Conservation (phyloP, 306 rosid genomes). For the Trifolium repens region DNA sequence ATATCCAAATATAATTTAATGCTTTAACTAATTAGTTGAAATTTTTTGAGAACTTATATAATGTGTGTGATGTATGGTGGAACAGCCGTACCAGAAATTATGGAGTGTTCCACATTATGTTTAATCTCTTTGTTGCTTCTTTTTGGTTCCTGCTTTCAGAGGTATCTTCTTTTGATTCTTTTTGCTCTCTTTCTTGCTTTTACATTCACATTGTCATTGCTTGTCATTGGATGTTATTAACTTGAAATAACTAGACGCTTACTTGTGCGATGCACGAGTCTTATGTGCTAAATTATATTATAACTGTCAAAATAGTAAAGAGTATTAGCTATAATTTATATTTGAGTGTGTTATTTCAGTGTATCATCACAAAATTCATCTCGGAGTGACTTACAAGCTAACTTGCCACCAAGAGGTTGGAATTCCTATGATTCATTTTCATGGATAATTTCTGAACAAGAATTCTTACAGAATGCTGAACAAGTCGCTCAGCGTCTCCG, state of each 20-base stretch:
- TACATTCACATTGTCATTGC: neutral
- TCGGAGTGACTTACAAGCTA: constrained; percentile 43
- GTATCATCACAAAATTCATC: constrained; percentile 52
- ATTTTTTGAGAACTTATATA: constrained; percentile 38
- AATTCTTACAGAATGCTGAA: constrained; percentile 69
- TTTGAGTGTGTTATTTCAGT: constrained; percentile 54
- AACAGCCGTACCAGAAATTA: constrained; percentile 42
- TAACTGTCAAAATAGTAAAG: no score
- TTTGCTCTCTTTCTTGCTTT: neutral
- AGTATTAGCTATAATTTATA: constrained; percentile 9
- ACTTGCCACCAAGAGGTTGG: constrained; percentile 96
- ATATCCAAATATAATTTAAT: neutral
- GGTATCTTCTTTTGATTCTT: constrained; percentile 43
- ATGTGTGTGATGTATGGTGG: constrained; percentile 37
- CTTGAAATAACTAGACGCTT: no score
- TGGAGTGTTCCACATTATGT: constrained; percentile 46
- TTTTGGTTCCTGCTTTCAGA: constrained; percentile 46
- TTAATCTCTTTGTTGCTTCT: constrained; percentile 45
- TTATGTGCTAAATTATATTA: no score
- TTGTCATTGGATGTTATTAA: neutral
- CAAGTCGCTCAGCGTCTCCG: constrained; percentile 59
- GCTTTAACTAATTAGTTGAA: neutral
- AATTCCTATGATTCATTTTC: constrained; percentile 91
- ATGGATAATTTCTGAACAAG: constrained; percentile 86
- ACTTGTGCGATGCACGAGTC: no score